phyloP scores from a whole-genome alignment of 345 rosid genomes.

The Noccaea bulbosa region DNA sequence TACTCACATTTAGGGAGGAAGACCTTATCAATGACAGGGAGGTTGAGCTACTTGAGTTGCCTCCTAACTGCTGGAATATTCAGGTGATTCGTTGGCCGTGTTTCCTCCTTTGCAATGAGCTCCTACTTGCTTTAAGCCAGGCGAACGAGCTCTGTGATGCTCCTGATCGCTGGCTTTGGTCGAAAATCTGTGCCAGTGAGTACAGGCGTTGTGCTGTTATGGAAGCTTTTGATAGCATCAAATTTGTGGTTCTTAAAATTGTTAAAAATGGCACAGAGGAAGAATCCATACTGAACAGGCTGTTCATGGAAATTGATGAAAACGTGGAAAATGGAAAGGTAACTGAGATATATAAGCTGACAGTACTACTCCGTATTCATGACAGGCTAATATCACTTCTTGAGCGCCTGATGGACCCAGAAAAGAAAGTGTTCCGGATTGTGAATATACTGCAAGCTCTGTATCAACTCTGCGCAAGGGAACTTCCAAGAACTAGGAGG shows the following conservation, averaged over 20 bases:
- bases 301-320: conserved; percentile 61
- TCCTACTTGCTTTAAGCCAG: conserved; percentile 81
- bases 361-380: conserved; percentile 60
- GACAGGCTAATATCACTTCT: conserved; percentile 64
- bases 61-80: conserved; percentile 82
- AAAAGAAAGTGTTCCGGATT: conserved; percentile 57
- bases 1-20: conserved; percentile 78
- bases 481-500: conserved; percentile 56
- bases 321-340: conserved; percentile 51
- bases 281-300: conserved; percentile 55
- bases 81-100: conserved; percentile 95
- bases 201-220: conserved; percentile 87
- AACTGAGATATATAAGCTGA: conserved; percentile 51
- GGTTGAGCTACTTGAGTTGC: conserved; percentile 77
- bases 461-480: conserved; percentile 69
- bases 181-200: conserved; percentile 73
- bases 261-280: conserved; percentile 63
- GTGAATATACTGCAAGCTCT: conserved; percentile 83
- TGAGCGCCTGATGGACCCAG: conserved; percentile 61
- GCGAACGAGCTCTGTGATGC: conserved; percentile 70
- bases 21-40: conserved; percentile 78
- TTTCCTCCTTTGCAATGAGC: conserved; percentile 82
- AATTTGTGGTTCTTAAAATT: conserved; percentile 59
- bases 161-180: conserved; percentile 83
- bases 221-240: conserved; percentile 88